A percentile compares a stretch with the other conserved stretches of the same genome.
Evolutionary conservation across 768 basidiomycete genomes (phyloP).

Genomic region (Phanerodontia chrysosporium): DNA sequence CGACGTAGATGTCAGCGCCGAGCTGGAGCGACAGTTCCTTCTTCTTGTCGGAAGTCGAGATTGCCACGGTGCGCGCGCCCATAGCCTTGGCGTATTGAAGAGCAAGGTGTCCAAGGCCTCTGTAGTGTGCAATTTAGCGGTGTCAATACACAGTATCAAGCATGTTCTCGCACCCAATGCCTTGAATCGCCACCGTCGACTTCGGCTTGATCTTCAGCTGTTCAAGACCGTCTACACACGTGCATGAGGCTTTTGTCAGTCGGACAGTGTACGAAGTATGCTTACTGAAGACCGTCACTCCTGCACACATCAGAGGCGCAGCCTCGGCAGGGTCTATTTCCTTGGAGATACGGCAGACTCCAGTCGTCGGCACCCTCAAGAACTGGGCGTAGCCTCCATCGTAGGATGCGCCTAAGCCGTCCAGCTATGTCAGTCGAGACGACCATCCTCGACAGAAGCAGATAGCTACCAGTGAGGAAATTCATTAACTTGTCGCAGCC

Average conservation of each 20-base stretch:
- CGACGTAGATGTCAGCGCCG: constrained; percentile 36
- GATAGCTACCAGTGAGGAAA: neutral
- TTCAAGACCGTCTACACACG: constrained; percentile 20
- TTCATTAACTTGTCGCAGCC: constrained; percentile 23
- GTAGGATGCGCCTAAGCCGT: constrained; percentile 20
- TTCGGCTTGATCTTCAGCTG: constrained; percentile 27
- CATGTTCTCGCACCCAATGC: constrained; percentile 24
- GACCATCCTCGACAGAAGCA: neutral
- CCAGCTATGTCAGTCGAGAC: neutral
- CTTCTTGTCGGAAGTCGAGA: constrained; percentile 30
- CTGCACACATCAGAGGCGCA: constrained; percentile 31
- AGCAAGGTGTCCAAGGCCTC: constrained; percentile 31
- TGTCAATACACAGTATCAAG: neutral
- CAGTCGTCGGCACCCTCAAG: constrained; percentile 19
- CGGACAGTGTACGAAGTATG: neutral
- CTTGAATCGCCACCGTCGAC: constrained; percentile 35
- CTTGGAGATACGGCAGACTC: constrained; percentile 21
- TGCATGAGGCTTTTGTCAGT: neutral
- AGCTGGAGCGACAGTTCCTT: constrained; percentile 29
- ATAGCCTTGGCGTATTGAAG: constrained; percentile 31
- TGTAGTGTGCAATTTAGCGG: neutral
- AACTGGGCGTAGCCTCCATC: constrained; percentile 29
- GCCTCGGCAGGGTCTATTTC: constrained; percentile 23
- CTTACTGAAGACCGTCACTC: constrained; percentile 35
- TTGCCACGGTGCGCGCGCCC: constrained; percentile 33